Conservation (phyloP, 768 basidiomycete species). For the Lactarius psammicola region DNA sequence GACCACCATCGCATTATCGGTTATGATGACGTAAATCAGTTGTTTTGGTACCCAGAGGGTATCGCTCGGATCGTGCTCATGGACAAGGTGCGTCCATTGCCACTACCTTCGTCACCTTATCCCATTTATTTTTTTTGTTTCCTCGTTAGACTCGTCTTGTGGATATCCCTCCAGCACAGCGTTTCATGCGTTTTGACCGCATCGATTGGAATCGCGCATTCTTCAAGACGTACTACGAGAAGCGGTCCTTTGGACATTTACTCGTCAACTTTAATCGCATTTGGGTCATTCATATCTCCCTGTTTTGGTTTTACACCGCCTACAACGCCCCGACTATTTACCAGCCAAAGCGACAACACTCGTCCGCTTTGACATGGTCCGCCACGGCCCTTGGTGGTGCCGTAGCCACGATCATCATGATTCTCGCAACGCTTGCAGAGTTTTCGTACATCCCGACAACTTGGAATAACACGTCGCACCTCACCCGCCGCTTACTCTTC, state of each 20-base stretch:
- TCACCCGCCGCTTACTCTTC: conserved; percentile 88
- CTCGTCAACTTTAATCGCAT: conserved; percentile 99
- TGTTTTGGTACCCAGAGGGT: conserved; percentile 99
- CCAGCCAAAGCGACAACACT: conserved; percentile 46
- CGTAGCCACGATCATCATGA: conserved; percentile 96
- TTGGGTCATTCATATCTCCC: conserved; percentile 94
- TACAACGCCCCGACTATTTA: conserved; percentile 92
- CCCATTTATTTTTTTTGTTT: background rate
- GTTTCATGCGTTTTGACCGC: conserved; percentile 96
- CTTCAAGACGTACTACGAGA: conserved; percentile 99
- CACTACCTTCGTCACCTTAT: background rate
- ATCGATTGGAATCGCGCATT: conserved; percentile 96
- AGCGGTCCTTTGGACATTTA: conserved; percentile 93
- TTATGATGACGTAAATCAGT: conserved; percentile 97
- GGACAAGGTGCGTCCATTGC: conserved; percentile 65
- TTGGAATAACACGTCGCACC: conserved; percentile 98
- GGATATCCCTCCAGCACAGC: conserved; percentile 84
- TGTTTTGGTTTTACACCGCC: conserved; percentile 96
- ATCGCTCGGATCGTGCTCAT: conserved; percentile 86
- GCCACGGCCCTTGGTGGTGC: conserved; percentile 93
- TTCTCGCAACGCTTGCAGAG: conserved; percentile 88
- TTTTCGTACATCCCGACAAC: conserved; percentile 98
- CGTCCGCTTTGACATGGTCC: conserved; percentile 86
- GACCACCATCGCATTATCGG: conserved; percentile 96
- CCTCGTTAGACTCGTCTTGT: conserved; percentile 74